These are phyloP conservation scores for Darksidea phi DNA, from an alignment of 495 filamentous ascomycete species.

Conservation along the genomic window DNA sequence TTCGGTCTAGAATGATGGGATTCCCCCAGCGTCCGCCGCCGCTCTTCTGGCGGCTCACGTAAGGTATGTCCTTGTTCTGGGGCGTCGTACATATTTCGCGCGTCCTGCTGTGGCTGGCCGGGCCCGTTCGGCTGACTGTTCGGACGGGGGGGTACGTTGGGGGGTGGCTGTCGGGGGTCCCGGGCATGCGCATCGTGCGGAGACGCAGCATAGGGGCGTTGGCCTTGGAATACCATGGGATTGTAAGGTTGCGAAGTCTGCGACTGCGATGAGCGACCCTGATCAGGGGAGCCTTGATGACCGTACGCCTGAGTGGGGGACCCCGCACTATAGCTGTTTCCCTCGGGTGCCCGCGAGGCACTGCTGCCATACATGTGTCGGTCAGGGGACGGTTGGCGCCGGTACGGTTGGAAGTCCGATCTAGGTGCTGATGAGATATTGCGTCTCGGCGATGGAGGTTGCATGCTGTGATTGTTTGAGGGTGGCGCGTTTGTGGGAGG, in stretches of 20 bases:
- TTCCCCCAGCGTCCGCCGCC: constrained; percentile 32
- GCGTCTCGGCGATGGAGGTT: constrained; percentile 43
- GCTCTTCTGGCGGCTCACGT: constrained; percentile 22
- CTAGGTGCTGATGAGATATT: constrained; percentile 20
- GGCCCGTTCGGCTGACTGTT: constrained; percentile 35
- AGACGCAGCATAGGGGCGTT: constrained; percentile 30
- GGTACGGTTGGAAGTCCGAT: constrained; percentile 32
- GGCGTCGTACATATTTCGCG: constrained; percentile 10
- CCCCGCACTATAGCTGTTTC: constrained; percentile 17
- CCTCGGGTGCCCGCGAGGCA: constrained; percentile 24
- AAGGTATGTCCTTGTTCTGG: constrained; percentile 10
- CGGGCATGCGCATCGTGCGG: constrained; percentile 25
- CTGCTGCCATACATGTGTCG: constrained; percentile 23
- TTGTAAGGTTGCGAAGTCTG: constrained; percentile 29
- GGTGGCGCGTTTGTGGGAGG: constrained; percentile 22
- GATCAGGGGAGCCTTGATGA: constrained; percentile 35
- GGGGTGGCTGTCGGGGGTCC: constrained; percentile 19
- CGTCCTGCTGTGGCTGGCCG: constrained; percentile 12
- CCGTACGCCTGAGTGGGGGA: constrained; percentile 31
- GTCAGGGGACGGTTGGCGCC: constrained; percentile 32
- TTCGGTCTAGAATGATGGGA: constrained; percentile 32
- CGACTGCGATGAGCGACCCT: constrained; percentile 22
- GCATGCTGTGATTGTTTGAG: constrained; percentile 37
- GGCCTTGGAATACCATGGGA: constrained; percentile 29
- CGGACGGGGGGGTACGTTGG: constrained; percentile 34